These are phyloP conservation scores for Nemophila menziesii DNA, from an alignment of 257 asterid species.

Conservation along the genomic window DNA sequence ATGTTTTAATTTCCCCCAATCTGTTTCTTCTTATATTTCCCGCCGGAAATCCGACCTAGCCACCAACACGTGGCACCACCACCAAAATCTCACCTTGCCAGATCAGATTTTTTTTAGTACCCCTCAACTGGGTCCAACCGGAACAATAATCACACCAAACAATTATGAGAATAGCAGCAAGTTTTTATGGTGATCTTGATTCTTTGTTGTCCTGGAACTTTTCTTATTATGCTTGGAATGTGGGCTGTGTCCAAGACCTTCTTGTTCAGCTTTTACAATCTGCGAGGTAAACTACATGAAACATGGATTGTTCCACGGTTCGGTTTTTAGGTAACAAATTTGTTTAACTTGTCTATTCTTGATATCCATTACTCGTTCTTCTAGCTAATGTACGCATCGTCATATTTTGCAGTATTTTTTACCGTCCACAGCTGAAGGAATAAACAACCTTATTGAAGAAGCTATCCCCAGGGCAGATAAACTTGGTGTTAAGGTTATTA, in stretches of 20 bases:
- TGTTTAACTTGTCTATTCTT: not conserved
- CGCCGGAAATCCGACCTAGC: slow-evolving; percentile 36
- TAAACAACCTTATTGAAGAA: slow-evolving; percentile 65
- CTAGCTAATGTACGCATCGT: no score
- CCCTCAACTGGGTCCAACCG: slow-evolving; percentile 33
- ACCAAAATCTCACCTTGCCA: slow-evolving; percentile 7
- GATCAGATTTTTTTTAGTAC: slow-evolving; percentile 36
- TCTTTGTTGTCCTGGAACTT: slow-evolving; percentile 46
- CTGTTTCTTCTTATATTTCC: slow-evolving; percentile 42
- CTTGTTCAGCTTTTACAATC: slow-evolving; percentile 51
- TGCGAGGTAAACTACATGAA: slow-evolving; percentile 58
- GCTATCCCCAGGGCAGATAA: slow-evolving; percentile 81
- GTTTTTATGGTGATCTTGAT: no score
- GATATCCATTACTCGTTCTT: not conserved
- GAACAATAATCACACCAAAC: not conserved
- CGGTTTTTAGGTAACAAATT: slow-evolving; percentile 66
- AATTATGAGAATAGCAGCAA: slow-evolving; percentile 9
- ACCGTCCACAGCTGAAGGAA: slow-evolving; percentile 76
- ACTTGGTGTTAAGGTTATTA: slow-evolving; percentile 84
- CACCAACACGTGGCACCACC: slow-evolving; percentile 13
- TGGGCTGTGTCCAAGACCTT: slow-evolving; percentile 83
- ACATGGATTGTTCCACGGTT: slow-evolving; percentile 88
- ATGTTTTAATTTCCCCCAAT: slow-evolving; percentile 35
- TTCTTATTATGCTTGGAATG: slow-evolving; percentile 51
- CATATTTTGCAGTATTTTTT: slow-evolving; percentile 56